Base-by-base conservation (phyloP, 305 asterid species). In the Ilex paraguariensis region DNA sequence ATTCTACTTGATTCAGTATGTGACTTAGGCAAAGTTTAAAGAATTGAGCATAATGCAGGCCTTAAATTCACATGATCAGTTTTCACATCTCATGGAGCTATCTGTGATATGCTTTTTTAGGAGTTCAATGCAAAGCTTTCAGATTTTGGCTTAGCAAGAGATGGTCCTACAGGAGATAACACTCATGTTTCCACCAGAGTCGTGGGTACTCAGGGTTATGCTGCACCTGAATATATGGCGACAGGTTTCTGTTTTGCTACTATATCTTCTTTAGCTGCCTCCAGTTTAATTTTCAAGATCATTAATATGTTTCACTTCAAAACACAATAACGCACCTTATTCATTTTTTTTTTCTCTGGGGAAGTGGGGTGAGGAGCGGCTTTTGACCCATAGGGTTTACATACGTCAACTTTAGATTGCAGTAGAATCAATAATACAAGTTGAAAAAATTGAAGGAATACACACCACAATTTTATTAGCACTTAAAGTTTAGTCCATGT, bases 61-160 rank as follows among this genome's bases (percentile, higher is more conserved):
- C 15, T 11, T 12, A 10, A 13, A 46, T 3, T 46, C 15, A 10
- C 5, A 3, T 46, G 4, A 46, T 46, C 52, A 46, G 52, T 13
- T 46, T 46, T 46, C 10, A 5, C 42, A 13, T 46, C 15, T 46
- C 52, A 46, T 46, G 13, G 52, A 3, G 52, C 13, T 11, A 0
- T 46, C 52, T 46, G 52, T 46, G 5, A 7, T 5, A 46, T 46
- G 8, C 12, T 36, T 70, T 21, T 64, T 60, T 71, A 91, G 98
- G 95, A 91, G 33, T 91, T 83, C 82, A 83, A 84, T 13, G 98
- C 95, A 13, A 91, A 87, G 71, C 90, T 91, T n/a, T 83, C 96
- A 1, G 95, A 86, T 76, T 91, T 91, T 64, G 98, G 98, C n/a
- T 85, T 88, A 21, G 98, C 96, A 49, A 83, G 96, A 64, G 94